Percentiles rank a stretch among this genome's conserved stretches.
phyloP scores from a whole-genome alignment of 2,329 filamentous ascomycete genomes.

The Talaromyces funiculosus region DNA sequence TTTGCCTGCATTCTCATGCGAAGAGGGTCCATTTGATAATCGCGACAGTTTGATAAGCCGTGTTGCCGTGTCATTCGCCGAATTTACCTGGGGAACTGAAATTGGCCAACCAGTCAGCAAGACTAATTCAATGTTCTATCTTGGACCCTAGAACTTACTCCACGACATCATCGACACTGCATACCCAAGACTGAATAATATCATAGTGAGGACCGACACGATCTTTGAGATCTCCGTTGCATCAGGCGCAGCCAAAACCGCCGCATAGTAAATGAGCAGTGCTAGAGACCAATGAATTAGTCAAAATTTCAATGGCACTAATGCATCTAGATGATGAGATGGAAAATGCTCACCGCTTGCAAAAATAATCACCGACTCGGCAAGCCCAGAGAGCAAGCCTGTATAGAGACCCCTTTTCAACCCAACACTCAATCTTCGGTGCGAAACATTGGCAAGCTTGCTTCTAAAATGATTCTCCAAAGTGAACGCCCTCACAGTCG shows the following conservation, averaged over 20 bases:
- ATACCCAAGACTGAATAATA: slow-evolving; percentile 77
- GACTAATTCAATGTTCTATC: neutral
- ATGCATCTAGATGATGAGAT: neutral
- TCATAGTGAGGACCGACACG: slow-evolving; percentile 70
- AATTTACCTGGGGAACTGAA: slow-evolving; percentile 69
- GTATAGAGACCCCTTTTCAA: slow-evolving; percentile 60
- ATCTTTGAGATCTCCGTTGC: slow-evolving; percentile 53
- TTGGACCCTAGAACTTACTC: slow-evolving; percentile 31
- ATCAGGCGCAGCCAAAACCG: slow-evolving; percentile 53
- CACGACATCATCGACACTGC: slow-evolving; percentile 63
- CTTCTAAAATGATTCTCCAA: slow-evolving; percentile 65
- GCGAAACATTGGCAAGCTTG: slow-evolving; percentile 55
- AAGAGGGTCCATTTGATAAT: slow-evolving; percentile 50
- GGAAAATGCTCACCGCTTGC: slow-evolving; percentile 48
- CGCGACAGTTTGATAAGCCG: slow-evolving; percentile 65
- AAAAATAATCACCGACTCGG: slow-evolving; percentile 66
- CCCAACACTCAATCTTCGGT: slow-evolving; percentile 55
- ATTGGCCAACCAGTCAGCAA: slow-evolving; percentile 8
- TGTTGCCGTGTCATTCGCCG: slow-evolving; percentile 65
- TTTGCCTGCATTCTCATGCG: slow-evolving; percentile 55
- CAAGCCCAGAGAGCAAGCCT: slow-evolving; percentile 70
- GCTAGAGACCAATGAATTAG: slow-evolving; percentile 39
- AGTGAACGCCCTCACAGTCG: slow-evolving; percentile 68
- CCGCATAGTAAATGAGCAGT: slow-evolving; percentile 78
- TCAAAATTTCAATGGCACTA: neutral